Evolutionary conservation across 768 basidiomycete genomes (phyloP), one percentile per base, ranked within the genome.

Genomic region (Lactifluus pinguis): DNA sequence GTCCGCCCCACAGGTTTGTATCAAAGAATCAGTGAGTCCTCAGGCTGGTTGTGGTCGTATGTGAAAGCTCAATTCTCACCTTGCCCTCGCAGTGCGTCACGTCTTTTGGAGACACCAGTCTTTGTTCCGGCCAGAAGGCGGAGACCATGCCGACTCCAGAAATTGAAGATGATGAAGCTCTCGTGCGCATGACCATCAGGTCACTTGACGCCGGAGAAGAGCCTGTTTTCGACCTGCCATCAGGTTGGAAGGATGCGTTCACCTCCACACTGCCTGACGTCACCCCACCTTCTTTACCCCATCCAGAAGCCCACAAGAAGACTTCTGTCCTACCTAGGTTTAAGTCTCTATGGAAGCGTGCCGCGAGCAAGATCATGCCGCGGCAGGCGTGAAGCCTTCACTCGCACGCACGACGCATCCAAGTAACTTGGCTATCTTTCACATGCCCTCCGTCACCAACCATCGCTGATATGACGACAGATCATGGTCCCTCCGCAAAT

Each of bases 301-400:
- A 49, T n/a, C 21, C 52, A 14, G 50, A 49, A 19, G 17, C 3
- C 30, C 42, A 45, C 19, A 53, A 9, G 55, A 62, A 53, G 52
- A 49, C 29, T 21, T 57, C 61, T 14, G 51, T 62, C 39, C 47
- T 62, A 6, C 55, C 55, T 39, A 50, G 29, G 30, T 29, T 62
- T 21, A 62, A 62, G 47, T 57, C 56, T 14, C 39, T 62, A 13
- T 62, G 61, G 61, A 62, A 62, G 61, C 61, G 61, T 14, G 61
- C 56, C 30, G 21, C 56, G 45, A 53, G 51, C 51, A 62, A 53
- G 36, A 29, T 62, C 44, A 32, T 29, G 45, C 25, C 51, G 47
- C 47, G 61, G 47, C 39, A 49, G 6, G 45, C n/a, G 41, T 62
- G 56, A 62, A 30, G 21, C 9, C 39, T 47, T 44, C 19, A 29